Percentiles rank a stretch among this genome's conserved stretches.
These are phyloP conservation scores for Pezicula radicicola DNA, from an alignment of 2,329 filamentous ascomycete species.

Conservation along the genomic window DNA sequence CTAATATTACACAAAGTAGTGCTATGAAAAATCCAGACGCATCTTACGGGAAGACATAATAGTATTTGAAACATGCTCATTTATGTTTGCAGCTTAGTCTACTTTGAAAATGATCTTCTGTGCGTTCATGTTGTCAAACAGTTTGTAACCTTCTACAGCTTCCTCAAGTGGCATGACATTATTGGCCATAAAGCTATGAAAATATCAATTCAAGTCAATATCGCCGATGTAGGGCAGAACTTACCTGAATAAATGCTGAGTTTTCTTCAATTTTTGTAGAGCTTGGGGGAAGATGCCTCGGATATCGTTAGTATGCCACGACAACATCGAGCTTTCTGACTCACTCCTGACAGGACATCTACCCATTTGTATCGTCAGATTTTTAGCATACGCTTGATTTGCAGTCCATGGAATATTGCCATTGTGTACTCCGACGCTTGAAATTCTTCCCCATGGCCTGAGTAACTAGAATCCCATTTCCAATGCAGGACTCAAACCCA, in stretches of 20 bases:
- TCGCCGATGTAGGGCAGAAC: conserved; percentile 18
- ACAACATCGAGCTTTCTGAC: neutral
- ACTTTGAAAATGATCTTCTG: conserved; percentile 69
- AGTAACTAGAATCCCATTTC: conserved; percentile 66
- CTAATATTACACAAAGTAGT: no score
- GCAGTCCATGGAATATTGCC: conserved; percentile 64
- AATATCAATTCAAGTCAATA: conserved; percentile 12
- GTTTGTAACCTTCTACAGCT: conserved; percentile 62
- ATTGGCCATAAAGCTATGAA: conserved; percentile 65
- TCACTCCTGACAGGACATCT: conserved; percentile 63
- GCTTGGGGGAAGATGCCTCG: conserved; percentile 41
- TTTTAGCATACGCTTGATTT: conserved; percentile 66
- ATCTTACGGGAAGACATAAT: no score
- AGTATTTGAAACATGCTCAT: no score
- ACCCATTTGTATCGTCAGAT: conserved; percentile 71
- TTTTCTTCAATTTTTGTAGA: conserved; percentile 58
- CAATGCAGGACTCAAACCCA: conserved; percentile 64
- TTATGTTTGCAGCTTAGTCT: no score
- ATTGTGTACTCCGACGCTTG: conserved; percentile 74
- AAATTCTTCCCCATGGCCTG: conserved; percentile 68
- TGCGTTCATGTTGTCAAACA: conserved; percentile 68
- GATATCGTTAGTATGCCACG: no score
- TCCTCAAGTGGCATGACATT: conserved; percentile 65
- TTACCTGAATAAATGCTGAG: conserved; percentile 62
- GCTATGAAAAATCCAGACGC: no score